phyloP scores from a whole-genome alignment of 345 rosid species.

The Hibiscus trionum region DNA sequence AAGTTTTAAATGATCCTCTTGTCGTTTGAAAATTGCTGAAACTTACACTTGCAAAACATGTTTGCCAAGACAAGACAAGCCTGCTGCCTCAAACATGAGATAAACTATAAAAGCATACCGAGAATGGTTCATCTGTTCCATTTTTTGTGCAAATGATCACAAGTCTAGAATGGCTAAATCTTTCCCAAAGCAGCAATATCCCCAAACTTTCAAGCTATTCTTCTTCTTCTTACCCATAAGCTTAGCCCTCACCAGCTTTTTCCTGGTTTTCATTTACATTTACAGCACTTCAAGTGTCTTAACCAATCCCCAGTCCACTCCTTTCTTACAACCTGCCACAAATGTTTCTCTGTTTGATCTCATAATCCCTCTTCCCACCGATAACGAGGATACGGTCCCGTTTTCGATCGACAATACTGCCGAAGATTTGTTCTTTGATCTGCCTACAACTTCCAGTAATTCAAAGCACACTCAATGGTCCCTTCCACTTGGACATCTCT shows the following conservation, averaged over 20 bases:
- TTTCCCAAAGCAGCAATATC: conserved; percentile 22
- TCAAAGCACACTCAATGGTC: conserved; percentile 12
- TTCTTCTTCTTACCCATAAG: conserved; percentile 36
- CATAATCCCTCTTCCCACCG: not conserved
- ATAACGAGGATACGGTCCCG: conserved; percentile 4
- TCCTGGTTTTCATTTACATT: conserved; percentile 33
- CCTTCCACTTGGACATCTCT: conserved; percentile 4
- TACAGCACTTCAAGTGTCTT: conserved; percentile 33
- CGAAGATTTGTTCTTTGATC: conserved; percentile 12
- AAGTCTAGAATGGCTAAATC: conserved; percentile 25
- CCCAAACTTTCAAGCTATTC: conserved; percentile 15
- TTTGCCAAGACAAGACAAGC: no score
- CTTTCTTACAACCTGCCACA: conserved; percentile 2
- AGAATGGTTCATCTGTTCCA: not conserved
- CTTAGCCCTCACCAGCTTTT: conserved; percentile 33
- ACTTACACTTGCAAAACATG: not conserved
- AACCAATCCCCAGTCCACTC: conserved; percentile 17
- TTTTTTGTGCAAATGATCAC: not conserved
- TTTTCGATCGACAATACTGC: conserved; percentile 10
- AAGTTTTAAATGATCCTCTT: not conserved
- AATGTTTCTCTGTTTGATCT: conserved; percentile 1
- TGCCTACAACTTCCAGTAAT: not conserved
- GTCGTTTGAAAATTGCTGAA: conserved; percentile 4
- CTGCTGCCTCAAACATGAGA: not conserved
- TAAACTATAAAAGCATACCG: not conserved